phyloP scores from a whole-genome alignment of 495 filamentous ascomycete species.

The Trichoderma reesei region DNA sequence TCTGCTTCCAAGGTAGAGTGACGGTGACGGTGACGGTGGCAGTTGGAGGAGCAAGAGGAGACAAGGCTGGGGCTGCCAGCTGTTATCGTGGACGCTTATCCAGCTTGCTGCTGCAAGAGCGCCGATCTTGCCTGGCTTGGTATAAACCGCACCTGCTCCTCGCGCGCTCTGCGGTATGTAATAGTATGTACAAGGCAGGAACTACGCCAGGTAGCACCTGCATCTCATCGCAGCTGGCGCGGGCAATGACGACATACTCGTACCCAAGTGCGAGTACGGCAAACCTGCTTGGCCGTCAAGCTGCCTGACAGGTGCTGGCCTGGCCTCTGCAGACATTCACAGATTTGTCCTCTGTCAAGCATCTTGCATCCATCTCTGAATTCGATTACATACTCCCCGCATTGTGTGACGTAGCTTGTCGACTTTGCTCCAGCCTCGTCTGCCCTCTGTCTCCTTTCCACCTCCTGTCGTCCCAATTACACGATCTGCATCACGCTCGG shows the following conservation, averaged over 20 bases:
- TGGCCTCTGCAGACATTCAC: too few relatives aligned
- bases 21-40: neutral
- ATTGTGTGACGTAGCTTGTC: neutral
- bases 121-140: slow-evolving; percentile 7
- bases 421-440: neutral
- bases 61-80: neutral
- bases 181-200: too few relatives aligned
- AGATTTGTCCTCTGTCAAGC: too few relatives aligned
- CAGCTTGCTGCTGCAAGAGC: neutral
- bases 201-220: too few relatives aligned
- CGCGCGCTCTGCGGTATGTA: neutral
- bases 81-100: neutral
- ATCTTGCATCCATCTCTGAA: neutral
- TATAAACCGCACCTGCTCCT: neutral
- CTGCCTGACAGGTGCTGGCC: neutral
- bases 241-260: neutral
- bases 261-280: too few relatives aligned
- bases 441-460: neutral
- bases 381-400: neutral
- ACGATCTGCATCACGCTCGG: neutral
- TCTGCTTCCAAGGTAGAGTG: neutral
- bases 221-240: too few relatives aligned
- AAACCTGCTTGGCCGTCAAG: neutral
- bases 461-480: neutral
- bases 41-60: neutral